These are phyloP conservation scores for Carallia brachiata DNA, from an alignment of 345 rosid species.

Conservation along the genomic window DNA sequence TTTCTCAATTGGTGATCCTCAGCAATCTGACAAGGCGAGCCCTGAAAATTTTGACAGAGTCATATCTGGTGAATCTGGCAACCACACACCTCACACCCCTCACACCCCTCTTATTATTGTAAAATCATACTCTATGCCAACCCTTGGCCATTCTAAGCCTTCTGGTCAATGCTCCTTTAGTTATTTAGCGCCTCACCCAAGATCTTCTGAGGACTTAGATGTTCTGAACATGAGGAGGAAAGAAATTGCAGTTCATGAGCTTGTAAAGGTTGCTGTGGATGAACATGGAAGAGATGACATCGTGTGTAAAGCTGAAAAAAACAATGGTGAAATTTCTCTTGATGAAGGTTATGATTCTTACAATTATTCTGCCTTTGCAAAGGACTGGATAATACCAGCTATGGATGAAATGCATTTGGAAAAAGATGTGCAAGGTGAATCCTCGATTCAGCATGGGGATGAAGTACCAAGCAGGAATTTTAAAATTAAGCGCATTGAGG, in stretches of 20 bases:
- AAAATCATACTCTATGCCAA: conserved; percentile 63
- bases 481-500: conserved; percentile 72
- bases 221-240: conserved; percentile 34
- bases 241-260: conserved; percentile 38
- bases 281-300: conserved; percentile 37
- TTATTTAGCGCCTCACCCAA: conserved; percentile 38
- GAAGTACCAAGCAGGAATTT: conserved; percentile 56
- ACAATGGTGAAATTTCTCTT: conserved; percentile 35
- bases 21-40: conserved; percentile 46
- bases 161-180: conserved; percentile 35
- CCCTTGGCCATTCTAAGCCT: conserved; percentile 26
- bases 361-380: conserved; percentile 53
- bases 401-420: conserved; percentile 41
- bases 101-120: conserved; percentile 28
- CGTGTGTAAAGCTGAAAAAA: conserved; percentile 27
- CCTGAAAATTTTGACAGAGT: conserved; percentile 39
- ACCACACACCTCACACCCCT: conserved; percentile 6
- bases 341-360: conserved; percentile 50
- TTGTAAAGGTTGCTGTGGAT: conserved; percentile 24
- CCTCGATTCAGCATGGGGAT: conserved; percentile 31
- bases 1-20: conserved; percentile 63
- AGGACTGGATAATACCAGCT: conserved; percentile 73
- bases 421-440: conserved; percentile 44
- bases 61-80: conserved; percentile 30
- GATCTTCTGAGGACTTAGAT: conserved; percentile 65